phyloP scores from a whole-genome alignment of 495 filamentous ascomycete species.

The Hyaloscypha finlandica region DNA sequence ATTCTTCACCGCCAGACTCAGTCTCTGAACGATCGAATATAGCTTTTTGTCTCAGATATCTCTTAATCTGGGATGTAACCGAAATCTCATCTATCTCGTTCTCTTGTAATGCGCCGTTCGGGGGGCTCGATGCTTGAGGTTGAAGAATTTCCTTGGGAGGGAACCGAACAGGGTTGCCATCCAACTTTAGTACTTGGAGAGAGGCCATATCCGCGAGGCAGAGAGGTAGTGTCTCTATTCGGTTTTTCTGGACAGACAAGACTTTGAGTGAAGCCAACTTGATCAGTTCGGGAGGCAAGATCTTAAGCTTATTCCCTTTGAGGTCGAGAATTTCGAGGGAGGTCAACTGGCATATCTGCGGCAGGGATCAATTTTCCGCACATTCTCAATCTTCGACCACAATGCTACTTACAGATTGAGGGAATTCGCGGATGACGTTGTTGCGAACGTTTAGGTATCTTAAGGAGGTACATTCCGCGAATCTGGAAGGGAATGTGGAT shows the following conservation, averaged over 20 bases:
- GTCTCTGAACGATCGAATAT: slow-evolving; percentile 55
- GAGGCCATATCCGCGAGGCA: slow-evolving; percentile 87
- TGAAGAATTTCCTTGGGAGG: slow-evolving; percentile 63
- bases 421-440: slow-evolving; percentile 87
- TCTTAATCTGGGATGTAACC: slow-evolving; percentile 73
- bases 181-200: slow-evolving; percentile 82
- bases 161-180: slow-evolving; percentile 78
- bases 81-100: slow-evolving; percentile 61
- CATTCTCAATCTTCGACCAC: slow-evolving; percentile 1
- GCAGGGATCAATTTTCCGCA: slow-evolving; percentile 36
- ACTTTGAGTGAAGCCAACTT: slow-evolving; percentile 77
- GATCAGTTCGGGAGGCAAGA: slow-evolving; percentile 76
- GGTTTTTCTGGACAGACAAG: slow-evolving; percentile 79
- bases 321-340: slow-evolving; percentile 92
- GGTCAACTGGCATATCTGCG: slow-evolving; percentile 70
- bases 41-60: slow-evolving; percentile 66
- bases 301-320: slow-evolving; percentile 77
- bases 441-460: slow-evolving; percentile 93
- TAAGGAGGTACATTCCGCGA: slow-evolving; percentile 83
- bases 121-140: slow-evolving; percentile 45
- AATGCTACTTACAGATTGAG: slow-evolving; percentile 44
- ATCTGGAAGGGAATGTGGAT: slow-evolving; percentile 72
- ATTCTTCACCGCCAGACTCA: slow-evolving; percentile 64
- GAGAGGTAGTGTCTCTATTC: slow-evolving; percentile 77
- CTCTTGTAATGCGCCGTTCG: slow-evolving; percentile 47